Conservation (phyloP, 2,329 filamentous ascomycete species). For the Tolypocladium sp. region DNA sequence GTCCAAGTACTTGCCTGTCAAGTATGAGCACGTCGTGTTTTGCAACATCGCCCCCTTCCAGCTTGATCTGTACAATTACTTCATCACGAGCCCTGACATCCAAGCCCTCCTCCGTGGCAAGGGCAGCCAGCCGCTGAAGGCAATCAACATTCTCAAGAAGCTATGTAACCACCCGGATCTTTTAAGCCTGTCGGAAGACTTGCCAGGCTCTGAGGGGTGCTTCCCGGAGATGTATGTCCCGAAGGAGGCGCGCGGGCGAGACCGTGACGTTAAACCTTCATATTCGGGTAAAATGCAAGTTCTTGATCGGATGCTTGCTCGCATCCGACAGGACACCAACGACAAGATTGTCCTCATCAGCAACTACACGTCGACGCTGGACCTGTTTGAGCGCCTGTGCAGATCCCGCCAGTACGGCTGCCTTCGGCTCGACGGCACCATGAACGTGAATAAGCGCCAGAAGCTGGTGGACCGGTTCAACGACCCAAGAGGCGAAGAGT, state of each 20-base stretch:
- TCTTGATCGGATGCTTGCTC: slow-evolving; percentile 92
- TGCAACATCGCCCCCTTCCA: slow-evolving; percentile 93
- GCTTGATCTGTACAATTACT: slow-evolving; percentile 88
- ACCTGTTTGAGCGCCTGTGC: slow-evolving; percentile 88
- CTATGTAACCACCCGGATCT: slow-evolving; percentile 97
- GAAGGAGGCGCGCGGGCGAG: slow-evolving; percentile 77
- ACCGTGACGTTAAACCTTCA: slow-evolving; percentile 88
- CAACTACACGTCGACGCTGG: slow-evolving; percentile 94
- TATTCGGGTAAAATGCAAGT: slow-evolving; percentile 99
- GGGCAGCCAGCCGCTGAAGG: slow-evolving; percentile 90
- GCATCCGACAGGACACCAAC: slow-evolving; percentile 91
- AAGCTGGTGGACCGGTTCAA: slow-evolving; percentile 98
- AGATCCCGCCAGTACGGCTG: slow-evolving; percentile 76
- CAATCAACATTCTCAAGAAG: slow-evolving; percentile 94
- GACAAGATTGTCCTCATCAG: slow-evolving; percentile 99
- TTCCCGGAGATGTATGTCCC: slow-evolving; percentile 84
- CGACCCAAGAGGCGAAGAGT: slow-evolving; percentile 79
- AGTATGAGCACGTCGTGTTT: slow-evolving; percentile 98
- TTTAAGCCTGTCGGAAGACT: slow-evolving; percentile 69
- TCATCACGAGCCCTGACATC: slow-evolving; percentile 92
- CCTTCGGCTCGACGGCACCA: slow-evolving; percentile 86
- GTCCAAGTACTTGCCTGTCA: slow-evolving; percentile 94
- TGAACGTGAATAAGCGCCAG: slow-evolving; percentile 95
- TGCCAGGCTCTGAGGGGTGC: slow-evolving; percentile 75
- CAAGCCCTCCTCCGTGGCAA: slow-evolving; percentile 86